phyloP scores from a whole-genome alignment of 2,329 filamentous ascomycete genomes.

The Colletotrichum abscissum region DNA sequence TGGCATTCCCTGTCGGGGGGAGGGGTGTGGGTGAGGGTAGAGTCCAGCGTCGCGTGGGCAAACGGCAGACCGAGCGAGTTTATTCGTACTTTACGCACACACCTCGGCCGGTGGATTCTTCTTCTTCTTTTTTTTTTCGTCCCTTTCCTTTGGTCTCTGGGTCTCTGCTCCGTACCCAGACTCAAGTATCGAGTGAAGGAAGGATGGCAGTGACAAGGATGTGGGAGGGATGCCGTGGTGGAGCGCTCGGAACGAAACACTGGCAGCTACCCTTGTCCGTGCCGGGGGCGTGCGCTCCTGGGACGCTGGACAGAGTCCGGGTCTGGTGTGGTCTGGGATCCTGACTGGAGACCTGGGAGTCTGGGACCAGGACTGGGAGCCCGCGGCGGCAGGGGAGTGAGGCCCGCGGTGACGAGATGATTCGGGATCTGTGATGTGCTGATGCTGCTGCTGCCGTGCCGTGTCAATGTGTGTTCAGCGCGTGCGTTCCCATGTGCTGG shows the following conservation, averaged over 20 bases:
- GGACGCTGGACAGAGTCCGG: conserved; percentile 20
- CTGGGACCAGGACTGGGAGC: conserved; percentile 22
- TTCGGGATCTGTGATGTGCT: conserved; percentile 29
- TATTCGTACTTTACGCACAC: conserved; percentile 36
- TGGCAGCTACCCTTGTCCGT: conserved; percentile 37
- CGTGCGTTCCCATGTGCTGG: conserved; percentile 1
- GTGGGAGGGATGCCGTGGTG: conserved; percentile 27
- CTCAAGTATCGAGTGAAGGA: conserved; percentile 25
- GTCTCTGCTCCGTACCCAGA: background rate
- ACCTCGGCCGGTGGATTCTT: conserved; percentile 26
- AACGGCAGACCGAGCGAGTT: conserved; percentile 36
- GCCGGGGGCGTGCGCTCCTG: conserved; percentile 32
- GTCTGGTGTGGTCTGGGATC: conserved; percentile 21
- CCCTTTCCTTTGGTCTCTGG: too few relatives aligned
- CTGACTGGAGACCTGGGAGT: background rate
- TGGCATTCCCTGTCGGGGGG: conserved; percentile 32
- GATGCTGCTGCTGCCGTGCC: conserved; percentile 20
- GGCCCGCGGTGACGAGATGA: conserved; percentile 29
- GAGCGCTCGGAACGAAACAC: conserved; percentile 36
- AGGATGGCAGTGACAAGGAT: conserved; percentile 27
- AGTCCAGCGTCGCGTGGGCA: conserved; percentile 33
- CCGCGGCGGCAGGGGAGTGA: conserved; percentile 30
- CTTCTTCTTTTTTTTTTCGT: background rate
- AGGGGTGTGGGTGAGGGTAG: conserved; percentile 6
- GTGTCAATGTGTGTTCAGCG: background rate